These are phyloP conservation scores for Rhynchosporium graminicola DNA, from an alignment of 2,329 filamentous ascomycete species.

Conservation along the genomic window DNA sequence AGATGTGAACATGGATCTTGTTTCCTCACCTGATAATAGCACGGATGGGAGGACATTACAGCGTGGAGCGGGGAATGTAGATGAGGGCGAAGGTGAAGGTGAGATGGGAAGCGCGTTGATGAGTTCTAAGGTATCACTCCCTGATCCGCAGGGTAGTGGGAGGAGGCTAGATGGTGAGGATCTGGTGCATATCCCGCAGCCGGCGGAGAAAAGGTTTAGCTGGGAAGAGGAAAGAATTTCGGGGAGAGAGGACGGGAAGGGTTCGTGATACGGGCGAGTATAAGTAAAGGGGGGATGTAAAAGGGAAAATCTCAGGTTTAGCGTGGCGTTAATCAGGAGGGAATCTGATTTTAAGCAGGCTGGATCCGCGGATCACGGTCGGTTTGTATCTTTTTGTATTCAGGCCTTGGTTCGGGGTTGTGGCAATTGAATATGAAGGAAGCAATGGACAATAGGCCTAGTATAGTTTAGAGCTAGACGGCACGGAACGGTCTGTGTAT, in stretches of 20 bases:
- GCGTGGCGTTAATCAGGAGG: not conserved
- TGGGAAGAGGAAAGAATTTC: slow-evolving; percentile 35
- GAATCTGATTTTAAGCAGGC: too few species aligned
- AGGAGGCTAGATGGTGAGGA: slow-evolving; percentile 32
- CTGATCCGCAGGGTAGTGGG: slow-evolving; percentile 27
- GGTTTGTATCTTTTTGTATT: too few species aligned
- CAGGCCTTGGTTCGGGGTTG: too few species aligned
- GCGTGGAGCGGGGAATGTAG: slow-evolving; percentile 8
- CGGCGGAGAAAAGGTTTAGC: slow-evolving; percentile 32
- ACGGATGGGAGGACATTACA: slow-evolving; percentile 11
- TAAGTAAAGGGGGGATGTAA: not conserved
- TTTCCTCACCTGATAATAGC: slow-evolving; percentile 12
- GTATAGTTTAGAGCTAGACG: too few species aligned
- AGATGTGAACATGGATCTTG: slow-evolving; percentile 8
- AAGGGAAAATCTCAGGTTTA: not conserved
- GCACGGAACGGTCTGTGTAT: too few species aligned
- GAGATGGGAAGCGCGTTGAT: not conserved
- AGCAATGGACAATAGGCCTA: too few species aligned
- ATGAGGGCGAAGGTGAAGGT: not conserved
- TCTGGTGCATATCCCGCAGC: slow-evolving; percentile 34
- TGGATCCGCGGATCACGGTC: too few species aligned
- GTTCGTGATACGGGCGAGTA: not conserved
- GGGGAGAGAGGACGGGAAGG: slow-evolving; percentile 18
- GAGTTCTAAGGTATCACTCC: slow-evolving; percentile 6
- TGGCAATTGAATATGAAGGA: too few species aligned